Percentiles rank a stretch among this genome's conserved stretches.
phyloP scores from a whole-genome alignment of 148 eudicot genomes.

The Fagopyrum esculentum region DNA sequence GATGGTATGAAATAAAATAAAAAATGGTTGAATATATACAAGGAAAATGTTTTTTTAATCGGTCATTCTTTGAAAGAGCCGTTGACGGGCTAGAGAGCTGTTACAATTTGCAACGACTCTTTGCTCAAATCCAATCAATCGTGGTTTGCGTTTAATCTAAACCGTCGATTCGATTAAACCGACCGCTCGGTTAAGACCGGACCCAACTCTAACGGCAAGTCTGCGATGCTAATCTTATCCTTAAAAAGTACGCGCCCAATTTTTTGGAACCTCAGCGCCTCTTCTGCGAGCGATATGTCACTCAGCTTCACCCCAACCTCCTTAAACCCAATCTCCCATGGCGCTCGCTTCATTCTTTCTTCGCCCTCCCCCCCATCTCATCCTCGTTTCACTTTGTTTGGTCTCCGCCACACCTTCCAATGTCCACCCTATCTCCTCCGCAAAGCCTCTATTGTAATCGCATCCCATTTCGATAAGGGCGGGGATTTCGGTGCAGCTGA shows the following conservation, averaged over 20 bases:
- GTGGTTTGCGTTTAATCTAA: no score
- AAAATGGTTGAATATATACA: no score
- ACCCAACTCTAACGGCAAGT: not conserved
- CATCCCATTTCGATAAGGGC: not conserved
- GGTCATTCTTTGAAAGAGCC: no score
- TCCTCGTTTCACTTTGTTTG: not conserved
- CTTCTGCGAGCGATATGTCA: not conserved
- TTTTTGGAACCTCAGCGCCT: not conserved
- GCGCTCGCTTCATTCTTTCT: not conserved
- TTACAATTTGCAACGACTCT: no score
- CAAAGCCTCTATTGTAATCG: not conserved
- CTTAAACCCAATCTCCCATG: conserved; percentile 1
- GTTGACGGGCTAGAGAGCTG: no score
- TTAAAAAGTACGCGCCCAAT: not conserved
- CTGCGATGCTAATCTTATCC: not conserved
- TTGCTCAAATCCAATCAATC: no score
- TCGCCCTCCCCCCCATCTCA: not conserved
- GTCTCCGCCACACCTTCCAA: not conserved
- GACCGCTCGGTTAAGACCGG: no score
- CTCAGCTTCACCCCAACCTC: conserved; percentile 2
- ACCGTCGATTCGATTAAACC: no score
- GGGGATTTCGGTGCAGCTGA: conserved; percentile 2
- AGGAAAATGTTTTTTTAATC: no score
- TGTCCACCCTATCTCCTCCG: not conserved
- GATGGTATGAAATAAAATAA: no score